Base-by-base conservation (phyloP, 2,329 filamentous ascomycete species). In the Fusarium sp. region DNA sequence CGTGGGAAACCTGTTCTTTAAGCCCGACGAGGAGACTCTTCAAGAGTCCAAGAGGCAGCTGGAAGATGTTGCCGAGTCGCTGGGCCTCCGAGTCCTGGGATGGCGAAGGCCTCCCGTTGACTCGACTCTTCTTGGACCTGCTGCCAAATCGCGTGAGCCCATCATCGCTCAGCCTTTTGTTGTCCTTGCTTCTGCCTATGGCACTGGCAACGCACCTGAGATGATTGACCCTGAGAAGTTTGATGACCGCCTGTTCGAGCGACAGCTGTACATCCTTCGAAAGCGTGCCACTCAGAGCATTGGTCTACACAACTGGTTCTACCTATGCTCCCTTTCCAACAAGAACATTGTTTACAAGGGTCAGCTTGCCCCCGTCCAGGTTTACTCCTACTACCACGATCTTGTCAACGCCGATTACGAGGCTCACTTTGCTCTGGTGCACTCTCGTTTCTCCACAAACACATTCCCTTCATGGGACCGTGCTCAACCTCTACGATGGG, bases 271-370 rank as follows among this genome's bases (percentile, higher is more conserved):
- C 80, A 87, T 98, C 66, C 88, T 99, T 72, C 91, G 95, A 77
- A 99, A 99, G 86, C 92, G 94, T 75, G 91, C 94, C 53, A 97
- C 94, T 46, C 94, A 97, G 83, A 91, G 93, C 74, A 96, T 97
- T 77, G 94, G 95, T 62, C 87, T 97, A 56, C 93, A 96, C 81
- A 97, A 97, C 81, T 98, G 95, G 95, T 98, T 98, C 85, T 98
- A 98, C 80, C 86, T 98, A 60, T 98, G 95, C 86, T 97, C 94
- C 48, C 83, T 98, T 71, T 96, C 90, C 80, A 97, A 97, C 89
- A 94, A 94, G 83, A 98, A 98, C 83, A 98, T 98, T 81, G 93
- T 98, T 62, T 98, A 98, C 87, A 98, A 98, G 86, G 95, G 95
- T 68, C 96, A 98, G 79, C 85, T 98, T 70, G 91, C 95, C 43